phyloP scores from a whole-genome alignment of 805 yeast genomes.

The Nakazawaea anatomiae region DNA sequence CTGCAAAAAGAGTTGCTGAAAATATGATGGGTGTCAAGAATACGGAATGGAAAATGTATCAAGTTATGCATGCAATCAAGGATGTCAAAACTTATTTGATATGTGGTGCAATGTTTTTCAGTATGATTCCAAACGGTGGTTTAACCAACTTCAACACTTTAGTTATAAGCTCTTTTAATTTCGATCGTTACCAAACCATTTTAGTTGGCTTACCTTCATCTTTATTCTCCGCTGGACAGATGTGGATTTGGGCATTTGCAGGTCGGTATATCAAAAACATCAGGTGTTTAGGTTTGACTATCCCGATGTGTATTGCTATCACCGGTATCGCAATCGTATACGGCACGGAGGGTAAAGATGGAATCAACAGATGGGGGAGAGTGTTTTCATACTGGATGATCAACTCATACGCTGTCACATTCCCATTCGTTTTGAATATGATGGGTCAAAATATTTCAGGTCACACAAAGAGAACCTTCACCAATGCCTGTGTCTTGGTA shows the following conservation, averaged over 20 bases:
- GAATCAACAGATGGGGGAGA: conserved; percentile 21
- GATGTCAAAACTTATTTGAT: conserved; percentile 19
- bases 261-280: conserved; percentile 14
- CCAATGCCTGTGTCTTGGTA: conserved; percentile 36
- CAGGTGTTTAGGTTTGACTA: conserved; percentile 17
- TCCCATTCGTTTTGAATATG: conserved; percentile 21
- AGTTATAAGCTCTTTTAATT: conserved; percentile 15
- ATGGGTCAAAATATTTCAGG: conserved; percentile 38
- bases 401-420: conserved; percentile 19
- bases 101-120: conserved; percentile 17
- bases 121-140: conserved; percentile 26
- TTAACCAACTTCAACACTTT: conserved; percentile 21
- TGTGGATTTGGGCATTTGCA: conserved; percentile 10
- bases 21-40: conserved; percentile 25
- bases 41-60: conserved; percentile 20
- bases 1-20: conserved; percentile 20
- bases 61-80: conserved; percentile 16
- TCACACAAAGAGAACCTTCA: conserved; percentile 45
- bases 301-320: conserved; percentile 19
- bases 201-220: conserved; percentile 14
- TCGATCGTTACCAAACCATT: conserved; percentile 11
- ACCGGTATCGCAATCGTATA: conserved; percentile 19
- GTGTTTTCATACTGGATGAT: conserved; percentile 26
- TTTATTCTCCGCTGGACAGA: conserved; percentile 15
- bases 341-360: conserved; percentile 16